A percentile compares a stretch with the other conserved stretches of the same genome.
phyloP scores from a whole-genome alignment of 257 asterid genomes.

The Jaltomata sinuosa region DNA sequence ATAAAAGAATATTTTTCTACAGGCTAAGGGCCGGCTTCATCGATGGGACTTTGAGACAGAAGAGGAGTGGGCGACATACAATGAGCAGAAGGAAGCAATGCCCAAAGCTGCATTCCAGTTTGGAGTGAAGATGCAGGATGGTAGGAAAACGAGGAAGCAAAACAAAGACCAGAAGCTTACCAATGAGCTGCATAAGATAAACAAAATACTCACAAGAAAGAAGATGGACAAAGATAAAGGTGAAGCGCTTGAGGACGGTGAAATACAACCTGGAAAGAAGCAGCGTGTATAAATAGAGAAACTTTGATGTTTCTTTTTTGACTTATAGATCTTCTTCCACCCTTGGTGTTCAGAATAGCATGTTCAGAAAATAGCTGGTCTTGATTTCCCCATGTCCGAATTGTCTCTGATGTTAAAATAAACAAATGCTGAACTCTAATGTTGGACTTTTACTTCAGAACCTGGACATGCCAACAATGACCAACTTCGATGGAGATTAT shows the following conservation, averaged over 20 bases:
- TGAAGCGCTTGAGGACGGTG: conserved; percentile 40
- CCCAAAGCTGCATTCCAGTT: conserved; percentile 99
- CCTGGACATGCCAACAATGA: too few relatives aligned
- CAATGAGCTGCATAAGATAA: conserved; percentile 90
- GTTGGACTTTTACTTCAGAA: too few relatives aligned
- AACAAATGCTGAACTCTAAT: too few relatives aligned
- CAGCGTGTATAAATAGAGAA: conserved; percentile 28
- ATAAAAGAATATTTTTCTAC: background rate
- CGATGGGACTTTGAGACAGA: conserved; percentile 99
- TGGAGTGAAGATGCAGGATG: conserved; percentile 99
- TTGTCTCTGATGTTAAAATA: background rate
- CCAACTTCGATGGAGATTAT: too few relatives aligned
- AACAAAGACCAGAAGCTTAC: conserved; percentile 93
- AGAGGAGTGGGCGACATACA: conserved; percentile 97
- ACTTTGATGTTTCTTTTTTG: background rate
- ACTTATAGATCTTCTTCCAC: background rate
- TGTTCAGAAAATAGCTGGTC: background rate
- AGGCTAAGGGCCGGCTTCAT: conserved; percentile 98
- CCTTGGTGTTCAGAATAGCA: background rate
- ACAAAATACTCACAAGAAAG: conserved; percentile 74
- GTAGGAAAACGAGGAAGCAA: conserved; percentile 93
- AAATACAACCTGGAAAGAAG: conserved; percentile 83
- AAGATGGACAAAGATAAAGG: conserved; percentile 58
- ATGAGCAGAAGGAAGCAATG: conserved; percentile 99
- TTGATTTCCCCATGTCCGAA: background rate